Conservation (phyloP, 345 rosid species). For the Limnanthes douglasii region DNA sequence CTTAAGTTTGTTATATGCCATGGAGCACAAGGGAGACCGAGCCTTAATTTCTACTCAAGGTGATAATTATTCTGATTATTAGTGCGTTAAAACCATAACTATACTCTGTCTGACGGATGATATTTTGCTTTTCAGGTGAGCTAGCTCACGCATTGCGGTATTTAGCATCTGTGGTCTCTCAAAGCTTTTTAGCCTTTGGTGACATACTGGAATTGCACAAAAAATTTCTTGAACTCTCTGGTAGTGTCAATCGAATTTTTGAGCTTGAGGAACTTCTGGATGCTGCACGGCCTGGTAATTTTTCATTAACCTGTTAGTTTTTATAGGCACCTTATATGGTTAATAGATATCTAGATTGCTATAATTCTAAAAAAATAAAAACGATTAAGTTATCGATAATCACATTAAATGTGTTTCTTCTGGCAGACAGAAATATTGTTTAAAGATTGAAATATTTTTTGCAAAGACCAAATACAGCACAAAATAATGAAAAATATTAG, state of each 20-base stretch:
- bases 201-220: conserved; percentile 89
- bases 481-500: too few relatives aligned
- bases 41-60: conserved; percentile 80
- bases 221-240: conserved; percentile 89
- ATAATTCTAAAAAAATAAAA: too few relatives aligned
- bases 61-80: conserved; percentile 18
- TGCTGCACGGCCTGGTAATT: conserved; percentile 76
- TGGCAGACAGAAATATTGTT: too few relatives aligned
- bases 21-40: conserved; percentile 89
- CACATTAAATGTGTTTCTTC: too few relatives aligned
- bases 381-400: too few relatives aligned
- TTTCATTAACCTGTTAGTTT: too few relatives aligned
- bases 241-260: conserved; percentile 73
- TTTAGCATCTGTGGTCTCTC: conserved; percentile 95
- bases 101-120: too few relatives aligned
- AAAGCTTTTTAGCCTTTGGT: conserved; percentile 96
- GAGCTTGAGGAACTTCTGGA: conserved; percentile 96
- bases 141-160: conserved; percentile 90
- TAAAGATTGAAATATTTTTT: too few relatives aligned
- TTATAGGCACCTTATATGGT: too few relatives aligned
- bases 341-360: too few relatives aligned
- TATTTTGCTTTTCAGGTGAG: conserved; percentile 59
- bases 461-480: too few relatives aligned
- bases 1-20: conserved; percentile 84
- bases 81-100: too few relatives aligned